phyloP scores from a whole-genome alignment of 257 asterid species.

The Capsicum chinense region DNA sequence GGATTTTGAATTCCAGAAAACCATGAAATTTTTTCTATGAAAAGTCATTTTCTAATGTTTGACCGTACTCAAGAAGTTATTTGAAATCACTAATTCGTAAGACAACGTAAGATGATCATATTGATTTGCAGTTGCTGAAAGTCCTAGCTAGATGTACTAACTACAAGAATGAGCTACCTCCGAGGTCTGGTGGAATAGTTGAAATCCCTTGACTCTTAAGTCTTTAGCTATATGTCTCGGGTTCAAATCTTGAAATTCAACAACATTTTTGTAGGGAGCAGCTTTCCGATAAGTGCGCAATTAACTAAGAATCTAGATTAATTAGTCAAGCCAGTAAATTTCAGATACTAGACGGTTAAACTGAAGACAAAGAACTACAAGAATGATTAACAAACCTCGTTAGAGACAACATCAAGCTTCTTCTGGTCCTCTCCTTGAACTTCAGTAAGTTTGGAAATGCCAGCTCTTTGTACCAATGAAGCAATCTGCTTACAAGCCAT shows the following conservation, averaged over 20 bases:
- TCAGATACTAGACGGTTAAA: neutral
- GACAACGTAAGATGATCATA: neutral
- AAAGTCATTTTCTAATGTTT: neutral
- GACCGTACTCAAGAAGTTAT: neutral
- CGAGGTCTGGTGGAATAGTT: neutral
- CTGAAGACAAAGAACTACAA: neutral
- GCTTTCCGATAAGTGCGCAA: neutral
- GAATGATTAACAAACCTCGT: constrained; percentile 48
- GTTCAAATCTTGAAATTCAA: neutral
- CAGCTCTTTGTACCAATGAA: constrained; percentile 79
- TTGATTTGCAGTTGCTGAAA: neutral
- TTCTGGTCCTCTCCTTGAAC: constrained; percentile 96
- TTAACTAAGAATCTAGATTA: neutral
- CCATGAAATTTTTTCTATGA: neutral
- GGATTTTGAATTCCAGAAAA: neutral
- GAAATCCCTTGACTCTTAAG: neutral
- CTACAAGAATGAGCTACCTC: neutral
- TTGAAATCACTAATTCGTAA: neutral
- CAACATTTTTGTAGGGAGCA: neutral
- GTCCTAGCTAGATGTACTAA: neutral
- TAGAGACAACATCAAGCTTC: constrained; percentile 88
- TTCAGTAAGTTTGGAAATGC: constrained; percentile 83
- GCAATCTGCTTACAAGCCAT: constrained; percentile 96
- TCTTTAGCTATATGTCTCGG: neutral
- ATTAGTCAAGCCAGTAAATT: neutral